A percentile compares a stretch with the other conserved stretches of the same genome.
Conservation (phyloP, 129 eudicot genomes). For the Erigeron canadensis region DNA sequence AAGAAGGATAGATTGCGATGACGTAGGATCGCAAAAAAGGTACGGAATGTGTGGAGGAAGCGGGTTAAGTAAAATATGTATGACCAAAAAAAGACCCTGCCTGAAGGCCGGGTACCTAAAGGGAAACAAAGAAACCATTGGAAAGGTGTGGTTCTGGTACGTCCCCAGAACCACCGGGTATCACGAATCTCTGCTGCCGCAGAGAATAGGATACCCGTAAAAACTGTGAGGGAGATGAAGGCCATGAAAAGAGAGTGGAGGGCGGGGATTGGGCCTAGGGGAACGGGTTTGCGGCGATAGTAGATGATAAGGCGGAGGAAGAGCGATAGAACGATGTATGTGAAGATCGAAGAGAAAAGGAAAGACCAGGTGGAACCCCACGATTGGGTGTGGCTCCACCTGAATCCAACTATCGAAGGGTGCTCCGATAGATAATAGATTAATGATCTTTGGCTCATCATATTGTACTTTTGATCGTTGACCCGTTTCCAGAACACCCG, state of each 20-base stretch:
- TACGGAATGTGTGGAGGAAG: constrained; percentile 67
- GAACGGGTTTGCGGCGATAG: constrained; percentile 53
- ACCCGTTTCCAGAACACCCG: constrained; percentile 31
- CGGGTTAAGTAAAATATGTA: constrained; percentile 80
- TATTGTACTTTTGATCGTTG: constrained; percentile 17
- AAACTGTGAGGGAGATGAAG: constrained; percentile 61
- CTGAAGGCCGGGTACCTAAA: constrained; percentile 83
- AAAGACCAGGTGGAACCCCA: constrained; percentile 90
- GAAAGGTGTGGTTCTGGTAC: constrained; percentile 59
- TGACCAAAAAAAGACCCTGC: constrained; percentile 94
- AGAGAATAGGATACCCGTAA: constrained; percentile 71
- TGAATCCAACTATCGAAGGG: constrained; percentile 55
- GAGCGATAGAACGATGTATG: constrained; percentile 49
- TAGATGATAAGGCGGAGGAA: constrained; percentile 53
- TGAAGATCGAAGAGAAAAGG: constrained; percentile 56
- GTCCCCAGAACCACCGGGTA: constrained; percentile 84
- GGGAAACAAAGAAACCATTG: constrained; percentile 93
- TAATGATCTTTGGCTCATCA: constrained; percentile 35
- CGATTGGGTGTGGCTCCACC: constrained; percentile 74
- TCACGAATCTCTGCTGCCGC: constrained; percentile 90
- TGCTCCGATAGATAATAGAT: constrained; percentile 79
- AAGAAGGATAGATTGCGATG: constrained; percentile 48
- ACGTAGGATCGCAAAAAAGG: constrained; percentile 43
- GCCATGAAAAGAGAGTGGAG: constrained; percentile 65
- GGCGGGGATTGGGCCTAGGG: constrained; percentile 76